phyloP scores from a whole-genome alignment of 2,329 filamentous ascomycete genomes.

The Ceratocystis harringtonii region DNA sequence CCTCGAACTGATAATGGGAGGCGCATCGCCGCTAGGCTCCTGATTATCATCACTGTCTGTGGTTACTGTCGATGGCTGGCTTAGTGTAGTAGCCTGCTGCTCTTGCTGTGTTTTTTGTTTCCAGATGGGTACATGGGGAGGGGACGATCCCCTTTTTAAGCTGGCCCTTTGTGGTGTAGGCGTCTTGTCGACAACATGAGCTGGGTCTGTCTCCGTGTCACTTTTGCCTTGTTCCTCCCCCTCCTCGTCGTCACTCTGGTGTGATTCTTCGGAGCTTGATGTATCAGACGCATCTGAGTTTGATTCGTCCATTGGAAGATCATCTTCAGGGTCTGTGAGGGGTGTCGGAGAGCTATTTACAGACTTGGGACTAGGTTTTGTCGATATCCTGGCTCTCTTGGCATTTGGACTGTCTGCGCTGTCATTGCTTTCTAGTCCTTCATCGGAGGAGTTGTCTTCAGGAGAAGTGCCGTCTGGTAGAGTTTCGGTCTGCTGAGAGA shows the following conservation, averaged over 20 bases:
- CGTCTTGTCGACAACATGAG: neutral
- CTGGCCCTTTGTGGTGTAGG: neutral
- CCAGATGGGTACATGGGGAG: constrained; percentile 7
- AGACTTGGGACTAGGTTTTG: neutral
- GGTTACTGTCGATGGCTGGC: neutral
- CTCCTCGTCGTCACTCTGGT: neutral
- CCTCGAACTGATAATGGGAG: neutral
- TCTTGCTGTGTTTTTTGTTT: constrained; percentile 5
- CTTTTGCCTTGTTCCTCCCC: neutral
- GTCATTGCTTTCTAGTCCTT: constrained; percentile 7
- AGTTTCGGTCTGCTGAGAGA: neutral
- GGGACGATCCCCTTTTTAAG: neutral
- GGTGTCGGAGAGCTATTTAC: neutral
- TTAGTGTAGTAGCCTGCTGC: neutral
- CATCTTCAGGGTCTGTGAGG: neutral
- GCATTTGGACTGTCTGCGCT: neutral
- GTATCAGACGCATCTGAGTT: neutral
- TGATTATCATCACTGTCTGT: neutral
- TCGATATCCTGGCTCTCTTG: neutral
- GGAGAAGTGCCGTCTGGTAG: neutral
- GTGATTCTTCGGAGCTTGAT: neutral
- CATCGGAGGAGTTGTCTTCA: constrained; percentile 3
- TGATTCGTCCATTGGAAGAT: neutral
- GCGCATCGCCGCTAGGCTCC: neutral
- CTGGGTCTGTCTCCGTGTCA: neutral